Percentiles rank a stretch among this genome's conserved stretches.
Evolutionary conservation across 2,329 filamentous ascomycete genomes (phyloP).

Genomic region (Colletotrichum coccodes): DNA sequence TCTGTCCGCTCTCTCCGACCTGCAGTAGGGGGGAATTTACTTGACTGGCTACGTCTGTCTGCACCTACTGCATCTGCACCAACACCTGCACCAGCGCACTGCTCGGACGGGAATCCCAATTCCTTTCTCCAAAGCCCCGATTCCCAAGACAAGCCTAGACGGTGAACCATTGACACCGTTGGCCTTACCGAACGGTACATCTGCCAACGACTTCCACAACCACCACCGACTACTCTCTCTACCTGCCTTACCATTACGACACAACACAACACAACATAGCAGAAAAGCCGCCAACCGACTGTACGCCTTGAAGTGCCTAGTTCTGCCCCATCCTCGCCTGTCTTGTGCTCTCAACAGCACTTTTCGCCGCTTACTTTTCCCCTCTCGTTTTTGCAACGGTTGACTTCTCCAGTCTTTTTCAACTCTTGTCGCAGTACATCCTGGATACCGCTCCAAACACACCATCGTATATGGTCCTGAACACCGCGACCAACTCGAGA

Average conservation of each 20-base stretch:
- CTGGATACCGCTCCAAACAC: conserved; percentile 20
- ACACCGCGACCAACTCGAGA: conserved; percentile 15
- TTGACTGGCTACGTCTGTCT: conserved; percentile 3
- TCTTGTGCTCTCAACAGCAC: conserved; percentile 23
- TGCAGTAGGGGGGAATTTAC: conserved; percentile 18
- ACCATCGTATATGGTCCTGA: conserved; percentile 20
- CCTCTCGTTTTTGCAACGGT: conserved; percentile 23
- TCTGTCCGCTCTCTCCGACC: conserved; percentile 23
- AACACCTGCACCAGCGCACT: not conserved
- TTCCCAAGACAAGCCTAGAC: conserved; percentile 10
- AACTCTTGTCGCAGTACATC: conserved; percentile 16
- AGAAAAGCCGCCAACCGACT: conserved; percentile 12
- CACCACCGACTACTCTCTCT: conserved; percentile 4
- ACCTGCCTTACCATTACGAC: not conserved
- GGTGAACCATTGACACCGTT: conserved; percentile 10
- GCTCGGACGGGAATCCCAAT: conserved; percentile 7
- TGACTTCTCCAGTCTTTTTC: conserved; percentile 19
- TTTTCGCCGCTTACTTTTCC: conserved; percentile 21
- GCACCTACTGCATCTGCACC: not conserved
- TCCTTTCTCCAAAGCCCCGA: not conserved
- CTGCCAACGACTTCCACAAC: conserved; percentile 11
- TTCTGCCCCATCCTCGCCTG: conserved; percentile 19
- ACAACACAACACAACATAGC: conserved; percentile 19
- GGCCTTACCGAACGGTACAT: conserved; percentile 7
- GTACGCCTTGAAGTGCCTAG: conserved; percentile 21